phyloP scores from a whole-genome alignment of 352 stramenopile species.

The Phytopythium helicoides region DNA sequence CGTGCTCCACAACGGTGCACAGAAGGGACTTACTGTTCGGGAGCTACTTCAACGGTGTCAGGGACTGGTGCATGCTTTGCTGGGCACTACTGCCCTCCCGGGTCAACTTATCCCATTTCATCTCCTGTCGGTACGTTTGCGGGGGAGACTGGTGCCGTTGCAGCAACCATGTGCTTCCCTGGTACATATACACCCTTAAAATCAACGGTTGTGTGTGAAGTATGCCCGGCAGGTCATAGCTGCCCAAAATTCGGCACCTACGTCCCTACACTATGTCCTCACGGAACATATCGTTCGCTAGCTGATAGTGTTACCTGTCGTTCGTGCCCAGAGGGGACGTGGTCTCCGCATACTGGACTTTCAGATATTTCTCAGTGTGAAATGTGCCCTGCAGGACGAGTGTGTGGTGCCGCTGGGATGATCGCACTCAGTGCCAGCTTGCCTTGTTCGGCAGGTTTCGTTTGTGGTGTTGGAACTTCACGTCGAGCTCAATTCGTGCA shows the following conservation, averaged over 20 bases:
- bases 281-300: constrained; percentile 93
- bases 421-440: constrained; percentile 78
- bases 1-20: constrained; percentile 91
- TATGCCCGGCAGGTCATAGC: constrained; percentile 94
- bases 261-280: constrained; percentile 92
- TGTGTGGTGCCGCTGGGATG: constrained; percentile 92
- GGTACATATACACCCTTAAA: constrained; percentile 95
- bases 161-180: constrained; percentile 94
- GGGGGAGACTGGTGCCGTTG: constrained; percentile 83
- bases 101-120: constrained; percentile 83
- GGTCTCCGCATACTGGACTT: constrained; percentile 88
- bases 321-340: constrained; percentile 94
- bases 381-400: constrained; percentile 91
- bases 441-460: constrained; percentile 90
- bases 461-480: constrained; percentile 94
- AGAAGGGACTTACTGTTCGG: constrained; percentile 94
- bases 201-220: constrained; percentile 82
- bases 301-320: constrained; percentile 95
- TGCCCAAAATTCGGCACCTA: constrained; percentile 96
- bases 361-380: constrained; percentile 95
- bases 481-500: constrained; percentile 90
- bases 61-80: constrained; percentile 89
- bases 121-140: constrained; percentile 93
- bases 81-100: constrained; percentile 96
- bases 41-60: constrained; percentile 69